Conservation (phyloP, 306 rosid species). For the Lablab purpureus region DNA sequence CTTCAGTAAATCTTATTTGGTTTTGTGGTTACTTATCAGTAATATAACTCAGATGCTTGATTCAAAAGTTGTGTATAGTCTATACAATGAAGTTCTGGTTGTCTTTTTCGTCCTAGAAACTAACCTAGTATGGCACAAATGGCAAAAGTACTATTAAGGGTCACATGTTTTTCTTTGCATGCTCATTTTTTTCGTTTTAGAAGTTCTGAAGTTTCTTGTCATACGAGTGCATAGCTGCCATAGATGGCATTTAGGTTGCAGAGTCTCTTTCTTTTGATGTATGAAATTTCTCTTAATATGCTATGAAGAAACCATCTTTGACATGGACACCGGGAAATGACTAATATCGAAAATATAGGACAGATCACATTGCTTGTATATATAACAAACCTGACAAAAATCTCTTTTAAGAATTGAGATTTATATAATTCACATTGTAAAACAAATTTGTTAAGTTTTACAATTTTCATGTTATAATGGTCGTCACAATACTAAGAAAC, state of each 20-base stretch:
- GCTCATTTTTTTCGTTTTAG: slow-evolving; percentile 26
- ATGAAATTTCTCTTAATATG: background rate
- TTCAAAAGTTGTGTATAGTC: slow-evolving; percentile 34
- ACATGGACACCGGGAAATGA: too few relatives aligned
- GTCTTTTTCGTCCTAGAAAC: slow-evolving; percentile 12
- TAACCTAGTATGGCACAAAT: slow-evolving; percentile 23
- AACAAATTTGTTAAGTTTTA: too few relatives aligned
- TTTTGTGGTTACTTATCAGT: slow-evolving; percentile 27
- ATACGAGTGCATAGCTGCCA: slow-evolving; percentile 12
- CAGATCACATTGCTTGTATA: too few relatives aligned
- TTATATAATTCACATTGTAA: too few relatives aligned
- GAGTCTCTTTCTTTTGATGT: background rate
- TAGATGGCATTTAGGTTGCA: slow-evolving; percentile 18
- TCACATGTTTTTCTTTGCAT: slow-evolving; percentile 26
- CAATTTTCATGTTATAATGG: too few relatives aligned
- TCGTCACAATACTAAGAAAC: too few relatives aligned
- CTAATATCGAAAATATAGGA: too few relatives aligned
- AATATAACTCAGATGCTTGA: slow-evolving; percentile 27
- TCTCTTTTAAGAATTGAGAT: too few relatives aligned
- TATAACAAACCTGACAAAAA: too few relatives aligned
- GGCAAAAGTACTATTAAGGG: background rate
- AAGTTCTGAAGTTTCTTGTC: slow-evolving; percentile 28
- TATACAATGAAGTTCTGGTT: slow-evolving; percentile 10
- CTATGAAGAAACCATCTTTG: too few relatives aligned
- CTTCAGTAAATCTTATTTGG: slow-evolving; percentile 20